Percentiles rank a stretch among this genome's conserved stretches.
Conservation (phyloP, 768 basidiomycete genomes). For the Coprinellus micaceus region DNA sequence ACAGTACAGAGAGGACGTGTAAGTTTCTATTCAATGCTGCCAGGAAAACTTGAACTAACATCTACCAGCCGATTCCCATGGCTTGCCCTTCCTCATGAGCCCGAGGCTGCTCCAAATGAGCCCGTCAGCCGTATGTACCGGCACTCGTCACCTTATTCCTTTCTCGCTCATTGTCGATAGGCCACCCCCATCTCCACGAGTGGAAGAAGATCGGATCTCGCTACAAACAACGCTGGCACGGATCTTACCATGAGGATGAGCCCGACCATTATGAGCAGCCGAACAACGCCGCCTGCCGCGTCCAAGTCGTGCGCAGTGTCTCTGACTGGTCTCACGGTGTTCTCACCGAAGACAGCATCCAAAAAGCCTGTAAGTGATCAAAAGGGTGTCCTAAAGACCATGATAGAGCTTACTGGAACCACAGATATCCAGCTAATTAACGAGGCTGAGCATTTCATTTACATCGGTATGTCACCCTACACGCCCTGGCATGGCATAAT, state of each 20-base stretch:
- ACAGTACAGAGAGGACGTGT: slow-evolving; percentile 48
- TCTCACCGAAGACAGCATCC: slow-evolving; percentile 85
- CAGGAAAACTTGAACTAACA: slow-evolving; percentile 32
- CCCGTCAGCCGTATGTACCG: slow-evolving; percentile 49
- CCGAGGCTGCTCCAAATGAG: slow-evolving; percentile 59
- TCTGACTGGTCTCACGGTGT: slow-evolving; percentile 95
- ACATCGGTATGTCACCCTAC: slow-evolving; percentile 67
- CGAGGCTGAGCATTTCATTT: slow-evolving; percentile 85
- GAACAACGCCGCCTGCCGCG: slow-evolving; percentile 50
- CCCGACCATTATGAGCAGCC: slow-evolving; percentile 39
- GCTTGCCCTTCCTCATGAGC: slow-evolving; percentile 79
- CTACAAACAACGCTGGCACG: slow-evolving; percentile 67
- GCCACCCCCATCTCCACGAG: slow-evolving; percentile 64
- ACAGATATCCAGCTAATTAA: slow-evolving; percentile 75
- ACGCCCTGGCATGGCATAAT: neutral
- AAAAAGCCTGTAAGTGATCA: slow-evolving; percentile 76
- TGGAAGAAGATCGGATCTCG: slow-evolving; percentile 56
- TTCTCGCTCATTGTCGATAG: slow-evolving; percentile 18
- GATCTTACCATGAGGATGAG: slow-evolving; percentile 37
- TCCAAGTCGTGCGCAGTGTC: slow-evolving; percentile 84
- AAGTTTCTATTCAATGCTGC: slow-evolving; percentile 20
- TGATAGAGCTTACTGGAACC: neutral
- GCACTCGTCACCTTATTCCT: neutral
- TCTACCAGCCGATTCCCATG: slow-evolving; percentile 36
- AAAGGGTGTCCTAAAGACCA: neutral